Percentiles rank a stretch among this genome's conserved stretches.
phyloP scores from a whole-genome alignment of 192 early-diverging fungal genomes.

The Funneliformis geosporum region DNA sequence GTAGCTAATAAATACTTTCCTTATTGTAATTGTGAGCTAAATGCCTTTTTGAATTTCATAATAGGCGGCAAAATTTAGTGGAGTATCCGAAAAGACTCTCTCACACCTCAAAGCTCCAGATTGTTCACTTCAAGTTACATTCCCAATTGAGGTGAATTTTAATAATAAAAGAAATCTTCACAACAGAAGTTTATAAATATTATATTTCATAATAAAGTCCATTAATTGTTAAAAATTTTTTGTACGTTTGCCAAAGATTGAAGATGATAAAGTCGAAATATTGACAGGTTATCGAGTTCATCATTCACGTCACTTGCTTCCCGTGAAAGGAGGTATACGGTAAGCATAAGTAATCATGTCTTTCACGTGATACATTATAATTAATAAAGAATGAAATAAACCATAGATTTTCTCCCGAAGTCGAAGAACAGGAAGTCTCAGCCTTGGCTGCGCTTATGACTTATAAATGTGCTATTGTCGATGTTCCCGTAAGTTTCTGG shows the following conservation, averaged over 20 bases:
- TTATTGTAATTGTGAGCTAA: not conserved
- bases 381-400: not conserved
- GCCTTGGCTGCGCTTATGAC: slow-evolving; percentile 84
- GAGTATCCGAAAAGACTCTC: slow-evolving; percentile 58
- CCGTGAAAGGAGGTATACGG: slow-evolving; percentile 83
- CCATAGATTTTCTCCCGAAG: slow-evolving; percentile 63
- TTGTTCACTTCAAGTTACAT: slow-evolving; percentile 71
- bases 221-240: not conserved
- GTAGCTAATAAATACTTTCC: slow-evolving; percentile 29
- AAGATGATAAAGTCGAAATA: slow-evolving; percentile 64
- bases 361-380: not conserved
- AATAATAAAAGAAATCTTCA: too few species aligned
- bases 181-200: not conserved
- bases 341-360: not conserved
- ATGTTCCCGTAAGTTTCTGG: slow-evolving; percentile 56
- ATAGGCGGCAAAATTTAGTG: slow-evolving; percentile 67
- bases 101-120: slow-evolving; percentile 74
- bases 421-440: slow-evolving; percentile 81
- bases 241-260: slow-evolving; percentile 31
- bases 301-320: slow-evolving; percentile 79
- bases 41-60: not conserved
- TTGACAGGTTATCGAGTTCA: slow-evolving; percentile 80
- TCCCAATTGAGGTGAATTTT: slow-evolving; percentile 62
- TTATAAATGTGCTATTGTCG: slow-evolving; percentile 83
- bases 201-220: not conserved